Conservation (phyloP, 192 early-diverging fungal species). For the Rhizophlyctis rosea region DNA sequence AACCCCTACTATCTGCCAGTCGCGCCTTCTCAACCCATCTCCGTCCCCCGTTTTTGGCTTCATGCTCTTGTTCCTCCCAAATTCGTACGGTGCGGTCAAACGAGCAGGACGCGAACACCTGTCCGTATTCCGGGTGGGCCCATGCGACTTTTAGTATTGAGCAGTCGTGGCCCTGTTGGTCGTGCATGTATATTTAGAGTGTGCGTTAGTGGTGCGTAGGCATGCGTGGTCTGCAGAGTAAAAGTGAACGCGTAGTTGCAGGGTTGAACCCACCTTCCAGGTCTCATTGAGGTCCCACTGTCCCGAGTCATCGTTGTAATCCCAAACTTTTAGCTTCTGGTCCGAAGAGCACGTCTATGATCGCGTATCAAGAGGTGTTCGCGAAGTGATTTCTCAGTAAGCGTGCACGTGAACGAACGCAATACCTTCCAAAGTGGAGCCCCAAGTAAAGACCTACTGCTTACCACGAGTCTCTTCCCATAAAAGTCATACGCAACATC, state of each 20-base stretch:
- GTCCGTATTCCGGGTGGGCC: constrained; percentile 97
- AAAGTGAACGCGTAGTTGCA: neutral
- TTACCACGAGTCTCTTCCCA: constrained; percentile 75
- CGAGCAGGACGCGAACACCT: constrained; percentile 85
- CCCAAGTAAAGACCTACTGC: constrained; percentile 7
- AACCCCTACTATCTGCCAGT: constrained; percentile 64
- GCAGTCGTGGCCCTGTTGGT: constrained; percentile 72
- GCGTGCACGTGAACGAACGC: neutral
- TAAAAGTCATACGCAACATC: constrained; percentile 90
- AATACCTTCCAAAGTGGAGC: neutral
- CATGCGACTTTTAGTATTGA: constrained; percentile 82
- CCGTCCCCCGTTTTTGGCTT: constrained; percentile 51
- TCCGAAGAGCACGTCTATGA: constrained; percentile 83
- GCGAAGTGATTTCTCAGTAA: too few relatives aligned
- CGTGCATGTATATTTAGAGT: too few relatives aligned
- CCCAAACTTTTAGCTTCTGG: constrained; percentile 93
- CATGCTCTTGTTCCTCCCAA: constrained; percentile 83
- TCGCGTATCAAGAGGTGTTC: neutral
- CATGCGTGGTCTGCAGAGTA: neutral
- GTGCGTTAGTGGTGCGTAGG: neutral
- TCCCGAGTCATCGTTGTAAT: constrained; percentile 63
- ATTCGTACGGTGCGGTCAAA: constrained; percentile 88
- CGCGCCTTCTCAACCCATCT: constrained; percentile 67
- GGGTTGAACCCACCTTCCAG: constrained; percentile 60
- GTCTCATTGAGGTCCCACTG: constrained; percentile 76